Evolutionary conservation across 208 protist species (phyloP).

Genomic region (Leishmania tarentolae): DNA sequence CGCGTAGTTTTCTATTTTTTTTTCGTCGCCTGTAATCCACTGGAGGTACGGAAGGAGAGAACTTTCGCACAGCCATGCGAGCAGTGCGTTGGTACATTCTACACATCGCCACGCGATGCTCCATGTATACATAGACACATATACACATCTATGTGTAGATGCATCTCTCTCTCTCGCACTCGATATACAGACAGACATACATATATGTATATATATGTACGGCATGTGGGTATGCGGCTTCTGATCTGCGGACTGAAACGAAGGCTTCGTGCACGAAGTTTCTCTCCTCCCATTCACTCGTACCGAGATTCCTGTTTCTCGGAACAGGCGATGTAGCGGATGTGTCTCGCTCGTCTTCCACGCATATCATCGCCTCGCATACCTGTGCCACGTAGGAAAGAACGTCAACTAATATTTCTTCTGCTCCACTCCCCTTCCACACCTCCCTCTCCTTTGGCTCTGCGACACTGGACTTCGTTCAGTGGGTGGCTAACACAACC

Average conservation of each 20-base stretch:
- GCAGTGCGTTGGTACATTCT: neutral
- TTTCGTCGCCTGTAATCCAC: neutral
- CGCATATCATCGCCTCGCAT: neutral
- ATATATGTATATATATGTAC: neutral
- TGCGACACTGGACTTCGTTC: neutral
- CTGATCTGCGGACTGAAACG: neutral
- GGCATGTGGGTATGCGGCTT: neutral
- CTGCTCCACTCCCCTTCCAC: neutral
- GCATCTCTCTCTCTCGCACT: no score
- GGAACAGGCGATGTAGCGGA: neutral
- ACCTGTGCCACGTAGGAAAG: neutral
- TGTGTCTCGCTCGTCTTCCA: neutral
- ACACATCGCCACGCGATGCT: neutral
- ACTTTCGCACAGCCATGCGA: neutral
- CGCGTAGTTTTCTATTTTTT: neutral
- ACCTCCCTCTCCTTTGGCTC: neutral
- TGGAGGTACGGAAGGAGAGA: neutral
- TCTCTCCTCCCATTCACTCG: neutral
- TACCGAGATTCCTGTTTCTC: neutral
- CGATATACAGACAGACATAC: neutral
- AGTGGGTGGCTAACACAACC: neutral
- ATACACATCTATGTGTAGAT: neutral
- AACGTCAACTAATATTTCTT: neutral
- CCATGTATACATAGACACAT: neutral
- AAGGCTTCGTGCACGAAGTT: no score